Evolutionary conservation across 106 monocot species (phyloP).

Genomic region (Allium cepa): DNA sequence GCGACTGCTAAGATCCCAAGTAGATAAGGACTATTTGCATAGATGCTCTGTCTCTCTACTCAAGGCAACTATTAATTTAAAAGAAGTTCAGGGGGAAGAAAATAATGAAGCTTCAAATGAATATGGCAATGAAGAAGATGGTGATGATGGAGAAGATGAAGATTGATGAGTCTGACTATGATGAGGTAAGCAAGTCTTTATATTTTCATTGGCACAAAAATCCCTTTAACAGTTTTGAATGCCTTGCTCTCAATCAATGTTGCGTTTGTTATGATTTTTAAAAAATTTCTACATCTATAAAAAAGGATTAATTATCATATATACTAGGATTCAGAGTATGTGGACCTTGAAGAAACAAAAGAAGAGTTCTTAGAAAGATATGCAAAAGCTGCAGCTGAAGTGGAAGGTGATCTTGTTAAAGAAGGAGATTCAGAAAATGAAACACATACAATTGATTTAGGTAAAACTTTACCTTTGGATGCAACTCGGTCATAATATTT

Average conservation of each 20-base stretch:
- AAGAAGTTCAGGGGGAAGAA: conserved; percentile 27
- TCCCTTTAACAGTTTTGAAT: too few relatives aligned
- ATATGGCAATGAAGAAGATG: conserved; percentile 27
- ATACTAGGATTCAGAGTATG: conserved; percentile 64
- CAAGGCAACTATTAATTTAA: conserved; percentile 44
- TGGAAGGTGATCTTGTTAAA: conserved; percentile 34
- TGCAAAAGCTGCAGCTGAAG: conserved; percentile 48
- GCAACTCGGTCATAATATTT: too few relatives aligned
- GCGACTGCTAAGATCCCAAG: conserved; percentile 19
- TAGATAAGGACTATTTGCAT: conserved; percentile 11
- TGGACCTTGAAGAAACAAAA: conserved; percentile 60
- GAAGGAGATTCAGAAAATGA: conserved; percentile 62
- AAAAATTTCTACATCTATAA: too few relatives aligned
- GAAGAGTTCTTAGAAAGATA: conserved; percentile 79
- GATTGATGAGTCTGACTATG: conserved; percentile 30
- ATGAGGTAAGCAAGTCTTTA: conserved; percentile 24
- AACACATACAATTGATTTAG: conserved; percentile 45
- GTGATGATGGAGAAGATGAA: conserved; percentile 14
- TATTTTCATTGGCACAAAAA: too few relatives aligned
- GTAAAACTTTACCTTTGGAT: conserved; percentile 14
- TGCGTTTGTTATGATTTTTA: too few relatives aligned
- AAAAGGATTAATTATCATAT: too few relatives aligned
- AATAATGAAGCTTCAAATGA: conserved; percentile 20
- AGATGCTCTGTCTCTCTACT: conserved; percentile 55
- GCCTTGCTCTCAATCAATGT: too few relatives aligned